Evolutionary conservation across 1,284 basidiomycete species (phyloP).

Genomic region (Cryptococcus hybrid): DNA sequence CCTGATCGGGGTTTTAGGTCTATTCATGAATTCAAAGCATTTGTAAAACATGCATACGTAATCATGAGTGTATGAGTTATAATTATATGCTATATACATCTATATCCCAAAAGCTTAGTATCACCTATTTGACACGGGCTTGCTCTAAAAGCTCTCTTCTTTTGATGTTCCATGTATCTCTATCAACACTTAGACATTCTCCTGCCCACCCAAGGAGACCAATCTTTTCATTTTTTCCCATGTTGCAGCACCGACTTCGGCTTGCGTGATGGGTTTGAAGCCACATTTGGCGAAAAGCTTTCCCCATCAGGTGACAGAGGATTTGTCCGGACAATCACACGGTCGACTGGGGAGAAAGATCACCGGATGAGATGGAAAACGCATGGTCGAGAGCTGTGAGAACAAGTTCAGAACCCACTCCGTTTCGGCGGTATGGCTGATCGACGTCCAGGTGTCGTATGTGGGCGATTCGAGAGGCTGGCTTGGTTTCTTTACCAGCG

Average conservation of each 20-base stretch:
- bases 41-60: too few relatives aligned
- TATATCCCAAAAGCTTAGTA: too few relatives aligned
- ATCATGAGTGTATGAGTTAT: too few relatives aligned
- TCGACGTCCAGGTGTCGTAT: conserved; percentile 76
- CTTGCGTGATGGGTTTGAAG: not conserved
- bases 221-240: not conserved
- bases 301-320: conserved; percentile 53
- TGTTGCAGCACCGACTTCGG: not conserved
- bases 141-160: conserved; percentile 5
- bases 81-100: too few relatives aligned
- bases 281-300: conserved; percentile 46
- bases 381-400: conserved; percentile 59
- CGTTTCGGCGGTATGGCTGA: conserved; percentile 59
- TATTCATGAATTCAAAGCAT: too few relatives aligned
- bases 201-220: conserved; percentile 18
- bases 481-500: not conserved
- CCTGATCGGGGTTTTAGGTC: too few relatives aligned
- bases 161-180: conserved; percentile 6
- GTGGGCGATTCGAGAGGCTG: conserved; percentile 55
- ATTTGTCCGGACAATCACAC: conserved; percentile 56
- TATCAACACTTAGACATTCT: conserved; percentile 15
- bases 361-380: conserved; percentile 48
- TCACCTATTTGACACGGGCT: too few relatives aligned
- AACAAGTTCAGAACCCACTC: conserved; percentile 66
- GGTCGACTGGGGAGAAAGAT: conserved; percentile 12